Conservation (phyloP, 2,329 filamentous ascomycete genomes). For the Cytospora piceicola region DNA sequence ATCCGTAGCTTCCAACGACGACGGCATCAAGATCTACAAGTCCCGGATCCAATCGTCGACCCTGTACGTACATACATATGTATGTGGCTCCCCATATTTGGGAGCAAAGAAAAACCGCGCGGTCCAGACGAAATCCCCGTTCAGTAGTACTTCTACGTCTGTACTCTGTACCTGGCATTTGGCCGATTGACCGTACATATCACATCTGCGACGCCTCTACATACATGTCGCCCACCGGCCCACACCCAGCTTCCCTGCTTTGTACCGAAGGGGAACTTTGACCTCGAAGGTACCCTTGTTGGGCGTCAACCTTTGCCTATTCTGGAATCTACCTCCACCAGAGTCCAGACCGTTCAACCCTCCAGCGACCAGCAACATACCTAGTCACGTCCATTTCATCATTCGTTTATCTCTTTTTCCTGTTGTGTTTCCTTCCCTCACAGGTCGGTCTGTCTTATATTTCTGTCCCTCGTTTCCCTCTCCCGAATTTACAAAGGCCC, state of each 20-base stretch:
- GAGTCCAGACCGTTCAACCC: slow-evolving; percentile 24
- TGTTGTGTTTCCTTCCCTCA: slow-evolving; percentile 21
- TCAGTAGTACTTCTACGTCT: neutral
- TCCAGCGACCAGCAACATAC: slow-evolving; percentile 10
- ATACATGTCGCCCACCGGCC: slow-evolving; percentile 25
- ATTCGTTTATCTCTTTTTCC: slow-evolving; percentile 27
- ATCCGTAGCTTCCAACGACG: slow-evolving; percentile 19
- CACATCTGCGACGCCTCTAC: slow-evolving; percentile 20
- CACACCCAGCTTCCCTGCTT: slow-evolving; percentile 23
- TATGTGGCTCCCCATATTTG: neutral
- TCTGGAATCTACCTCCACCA: slow-evolving; percentile 22
- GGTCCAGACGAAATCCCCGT: slow-evolving; percentile 10
- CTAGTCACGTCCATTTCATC: slow-evolving; percentile 26
- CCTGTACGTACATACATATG: slow-evolving; percentile 5
- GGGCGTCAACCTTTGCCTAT: slow-evolving; percentile 23
- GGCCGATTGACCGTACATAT: slow-evolving; percentile 28
- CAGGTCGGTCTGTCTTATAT: slow-evolving; percentile 15
- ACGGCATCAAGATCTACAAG: slow-evolving; percentile 17
- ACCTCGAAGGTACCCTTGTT: slow-evolving; percentile 23
- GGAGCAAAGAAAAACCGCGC: neutral
- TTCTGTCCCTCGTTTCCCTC: slow-evolving; percentile 9
- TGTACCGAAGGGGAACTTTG: slow-evolving; percentile 25
- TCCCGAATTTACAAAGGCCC: slow-evolving; percentile 13
- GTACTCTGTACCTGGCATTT: slow-evolving; percentile 17
- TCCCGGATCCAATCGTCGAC: slow-evolving; percentile 19